Evolutionary conservation across 106 monocot species (phyloP), one percentile per base, ranked within the genome.

Genomic region (Vanilla planifolia): DNA sequence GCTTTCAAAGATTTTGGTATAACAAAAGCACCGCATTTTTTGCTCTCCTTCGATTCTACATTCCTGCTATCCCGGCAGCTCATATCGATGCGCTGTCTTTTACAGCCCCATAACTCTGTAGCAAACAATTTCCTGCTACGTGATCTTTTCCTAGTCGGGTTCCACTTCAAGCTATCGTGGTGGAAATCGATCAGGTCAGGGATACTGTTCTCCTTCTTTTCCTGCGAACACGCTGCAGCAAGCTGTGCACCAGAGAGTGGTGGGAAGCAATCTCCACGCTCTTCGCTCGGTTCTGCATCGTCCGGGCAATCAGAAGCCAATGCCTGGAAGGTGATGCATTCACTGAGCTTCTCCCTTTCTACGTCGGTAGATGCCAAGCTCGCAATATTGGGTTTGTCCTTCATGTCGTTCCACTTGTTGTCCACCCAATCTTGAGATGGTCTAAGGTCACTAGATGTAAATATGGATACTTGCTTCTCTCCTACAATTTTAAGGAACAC

Each of bases 351-450:
- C 14, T 64, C 64, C 7, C 2, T 6, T 6, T 47, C 27, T 15
- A 69, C 25, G 32, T 60, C 60, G 34, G 61, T 22, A 29, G 42
- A 22, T 47, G 62, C 14, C 5, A 51, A 36, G 1, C 15, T 32
- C 0, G 42, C 61, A 4, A 70, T 25, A 14, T 62, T 52, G 5
- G 13, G 61, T 2, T 26, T 13, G 0, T 37, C 40, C 36, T 51
- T 62, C 19, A 70, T 19, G 17, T 20, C 21, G 17, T 62, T 70
- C 70, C 70, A 70, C 20, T 27, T 70, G 28, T 52, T 62, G 8
- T 41, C 48, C 4, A 70, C 51, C 70, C 70, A 70, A 15, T 70
- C 70, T 21, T 39, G 70, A 41, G 70, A 70, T 2, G 23, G 51
- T 62, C 70, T 61, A 37, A 70, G 30, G 48, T 70, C 42, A 1